These are phyloP conservation scores for Trichoderma sp. DNA, from an alignment of 2,329 filamentous ascomycete species.

Conservation along the genomic window DNA sequence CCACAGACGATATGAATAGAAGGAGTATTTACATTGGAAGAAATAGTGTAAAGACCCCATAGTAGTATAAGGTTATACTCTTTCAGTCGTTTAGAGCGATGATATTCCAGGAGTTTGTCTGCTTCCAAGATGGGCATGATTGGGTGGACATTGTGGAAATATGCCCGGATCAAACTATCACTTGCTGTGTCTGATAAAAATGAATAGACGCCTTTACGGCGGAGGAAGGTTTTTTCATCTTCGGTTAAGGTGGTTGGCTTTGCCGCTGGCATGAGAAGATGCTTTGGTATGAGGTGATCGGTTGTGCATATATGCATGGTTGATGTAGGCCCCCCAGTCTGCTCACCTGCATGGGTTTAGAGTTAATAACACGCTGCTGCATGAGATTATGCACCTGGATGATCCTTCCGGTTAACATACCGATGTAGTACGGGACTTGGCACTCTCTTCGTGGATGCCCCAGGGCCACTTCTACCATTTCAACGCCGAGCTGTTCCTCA, in stretches of 20 bases:
- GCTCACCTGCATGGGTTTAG: not conserved
- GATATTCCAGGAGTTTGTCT: not conserved
- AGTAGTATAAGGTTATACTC: constrained; percentile 3
- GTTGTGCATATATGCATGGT: constrained; percentile 11
- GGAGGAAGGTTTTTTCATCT: constrained; percentile 1
- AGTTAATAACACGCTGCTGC: not conserved
- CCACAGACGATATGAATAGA: rapidly evolving
- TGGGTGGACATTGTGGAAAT: constrained; percentile 12
- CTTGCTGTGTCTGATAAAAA: not conserved
- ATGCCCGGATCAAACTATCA: constrained; percentile 4
- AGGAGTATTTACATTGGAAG: not conserved
- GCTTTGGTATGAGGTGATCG: constrained; percentile 2
- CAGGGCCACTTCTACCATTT: constrained; percentile 8
- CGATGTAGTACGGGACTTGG: constrained; percentile 12
- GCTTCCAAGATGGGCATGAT: constrained; percentile 13
- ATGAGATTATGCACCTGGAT: not conserved
- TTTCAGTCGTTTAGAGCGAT: constrained; percentile 3
- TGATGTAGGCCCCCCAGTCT: constrained; percentile 9
- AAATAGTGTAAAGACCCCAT: not conserved
- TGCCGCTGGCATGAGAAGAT: constrained; percentile 13
- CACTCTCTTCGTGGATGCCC: constrained; percentile 2
- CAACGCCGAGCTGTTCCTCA: constrained; percentile 5
- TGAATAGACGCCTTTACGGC: constrained; percentile 9
- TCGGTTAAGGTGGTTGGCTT: not conserved
- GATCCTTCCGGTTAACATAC: not conserved